Percentiles rank a stretch among this genome's conserved stretches.
These are phyloP conservation scores for Aspergillus wentii DNA, from an alignment of 495 filamentous ascomycete species.

Conservation along the genomic window DNA sequence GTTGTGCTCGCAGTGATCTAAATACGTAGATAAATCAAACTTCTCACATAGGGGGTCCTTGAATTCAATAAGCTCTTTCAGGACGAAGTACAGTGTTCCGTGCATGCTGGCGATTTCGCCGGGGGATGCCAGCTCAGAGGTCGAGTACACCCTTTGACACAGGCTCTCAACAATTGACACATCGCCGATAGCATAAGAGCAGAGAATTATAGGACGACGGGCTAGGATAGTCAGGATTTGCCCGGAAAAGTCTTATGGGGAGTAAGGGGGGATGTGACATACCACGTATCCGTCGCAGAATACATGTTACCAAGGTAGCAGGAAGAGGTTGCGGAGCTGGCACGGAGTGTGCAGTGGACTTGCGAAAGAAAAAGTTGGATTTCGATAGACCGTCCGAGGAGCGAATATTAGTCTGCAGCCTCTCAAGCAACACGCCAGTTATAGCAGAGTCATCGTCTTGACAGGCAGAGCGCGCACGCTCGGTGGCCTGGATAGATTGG, in stretches of 20 bases:
- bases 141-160: conserved; percentile 18
- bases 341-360: not conserved
- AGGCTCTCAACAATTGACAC: conserved; percentile 8
- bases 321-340: not conserved
- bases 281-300: conserved; percentile 1
- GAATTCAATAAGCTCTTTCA: conserved; percentile 10
- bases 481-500: conserved; percentile 4
- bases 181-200: conserved; percentile 15
- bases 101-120: conserved; percentile 17
- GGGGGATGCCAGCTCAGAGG: conserved; percentile 2
- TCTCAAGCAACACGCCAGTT: not conserved
- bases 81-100: conserved; percentile 14
- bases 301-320: not conserved
- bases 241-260: not conserved
- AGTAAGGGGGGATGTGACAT: not conserved
- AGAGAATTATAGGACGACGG: conserved; percentile 10
- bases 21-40: conserved; percentile 13
- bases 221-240: not conserved
- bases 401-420: not conserved
- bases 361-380: conserved; percentile 3
- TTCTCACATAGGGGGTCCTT: conserved; percentile 9
- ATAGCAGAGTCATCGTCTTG: conserved; percentile 1
- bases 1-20: conserved; percentile 12
- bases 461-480: not conserved
- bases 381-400: not conserved